Base-by-base conservation (phyloP, 441 rosid genomes). In the Eutrema salsugineum region DNA sequence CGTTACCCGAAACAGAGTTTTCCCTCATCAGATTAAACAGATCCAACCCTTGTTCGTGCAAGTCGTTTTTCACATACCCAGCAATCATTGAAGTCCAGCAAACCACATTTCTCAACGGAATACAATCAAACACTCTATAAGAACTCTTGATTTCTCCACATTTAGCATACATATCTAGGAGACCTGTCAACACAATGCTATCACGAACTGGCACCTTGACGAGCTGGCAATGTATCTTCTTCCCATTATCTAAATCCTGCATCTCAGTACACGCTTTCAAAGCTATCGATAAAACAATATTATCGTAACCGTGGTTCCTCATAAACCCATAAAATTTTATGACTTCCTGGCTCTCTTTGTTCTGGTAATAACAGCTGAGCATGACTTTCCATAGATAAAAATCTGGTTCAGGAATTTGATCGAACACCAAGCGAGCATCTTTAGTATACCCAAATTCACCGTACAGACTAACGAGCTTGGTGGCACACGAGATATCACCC, bases 11-110 rank as follows among this genome's bases (percentile, higher is more conserved):
- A 51, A 82, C 81, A 60, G 68, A 20, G 10, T 44, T 67, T 61
- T 72, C 82, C 56, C 86, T 81, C 93, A 87, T 87, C 63, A 54
- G 73, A 68, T 87, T 87, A 71, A 83, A 87, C 77, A 83, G 40
- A 76, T 33, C 58, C 75, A 86, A 66, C 7, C 78, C 93, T 56
- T 83, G 84, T 20, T 72, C 59, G 0, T 71, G 27, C 54, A 73
- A 58, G 56, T 81, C 79, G 56, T 87, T 87, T 63, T 81, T 88
- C 15, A 84, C 88, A 62, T 83, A 87, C 28, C 88, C 93, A 24
- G 72, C 82, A 36, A 87, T 84, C 78, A 87, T 83, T 14, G 92
- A 81, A 82, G 89, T 84, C 93, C 90, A 88, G 10, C 82, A 82
- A 82, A 88, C 85, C 71, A 88, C 89, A 44, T 77, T 79, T 42